phyloP scores from a whole-genome alignment of 2,329 filamentous ascomycete genomes.

The Beauveria asiatica region DNA sequence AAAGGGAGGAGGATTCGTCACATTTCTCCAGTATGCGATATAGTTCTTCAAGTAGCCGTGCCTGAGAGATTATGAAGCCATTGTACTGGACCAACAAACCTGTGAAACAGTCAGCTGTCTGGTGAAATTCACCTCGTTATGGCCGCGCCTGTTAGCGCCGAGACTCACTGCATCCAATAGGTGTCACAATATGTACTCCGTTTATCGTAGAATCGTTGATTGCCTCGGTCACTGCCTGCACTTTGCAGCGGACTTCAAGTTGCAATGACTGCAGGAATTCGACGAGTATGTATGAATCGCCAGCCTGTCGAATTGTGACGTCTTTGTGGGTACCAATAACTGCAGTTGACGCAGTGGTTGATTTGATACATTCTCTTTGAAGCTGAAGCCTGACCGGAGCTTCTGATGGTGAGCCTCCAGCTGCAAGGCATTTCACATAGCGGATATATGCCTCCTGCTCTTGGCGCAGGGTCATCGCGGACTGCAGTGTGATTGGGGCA shows the following conservation, averaged over 20 bases:
- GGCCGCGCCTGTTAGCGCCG: not conserved
- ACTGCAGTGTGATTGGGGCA: not conserved
- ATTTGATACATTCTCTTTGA: not conserved
- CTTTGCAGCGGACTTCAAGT: not conserved
- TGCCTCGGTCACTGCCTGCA: slow-evolving; percentile 1
- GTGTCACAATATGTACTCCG: not conserved
- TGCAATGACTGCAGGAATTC: slow-evolving; percentile 1
- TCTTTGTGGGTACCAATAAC: not conserved
- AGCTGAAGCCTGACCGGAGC: not conserved
- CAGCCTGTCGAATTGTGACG: not conserved
- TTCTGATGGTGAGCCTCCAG: not conserved
- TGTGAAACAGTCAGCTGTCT: not conserved
- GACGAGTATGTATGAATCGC: not conserved
- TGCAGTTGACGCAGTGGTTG: not conserved
- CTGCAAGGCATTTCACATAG: not conserved
- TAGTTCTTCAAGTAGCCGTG: not conserved
- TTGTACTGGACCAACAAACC: slow-evolving; percentile 2
- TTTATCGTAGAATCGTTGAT: not conserved
- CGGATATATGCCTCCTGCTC: not conserved
- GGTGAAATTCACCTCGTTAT: not conserved
- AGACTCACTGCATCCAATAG: slow-evolving; percentile 3
- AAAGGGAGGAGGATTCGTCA: slow-evolving; percentile 28
- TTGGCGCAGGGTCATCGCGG: not conserved
- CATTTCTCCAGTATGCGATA: slow-evolving; percentile 26
- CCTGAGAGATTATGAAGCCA: not conserved